Base-by-base conservation (phyloP, 306 rosid genomes). In the Castanea mollissima region DNA sequence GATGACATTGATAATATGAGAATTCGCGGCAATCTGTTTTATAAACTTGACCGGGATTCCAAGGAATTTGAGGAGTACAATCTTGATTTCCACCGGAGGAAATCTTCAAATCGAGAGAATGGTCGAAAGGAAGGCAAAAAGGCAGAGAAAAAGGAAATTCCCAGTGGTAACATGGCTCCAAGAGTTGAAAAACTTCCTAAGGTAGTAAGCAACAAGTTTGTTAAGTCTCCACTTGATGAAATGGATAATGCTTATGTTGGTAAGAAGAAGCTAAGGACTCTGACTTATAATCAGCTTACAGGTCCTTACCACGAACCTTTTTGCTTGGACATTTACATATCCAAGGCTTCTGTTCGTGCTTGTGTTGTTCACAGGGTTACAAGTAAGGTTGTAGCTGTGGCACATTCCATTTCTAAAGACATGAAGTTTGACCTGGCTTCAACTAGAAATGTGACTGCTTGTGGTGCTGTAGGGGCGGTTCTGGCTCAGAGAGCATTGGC, bases 371-470 rank as follows among this genome's bases (percentile, higher is more conserved):
- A 95, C 79, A 87, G 96, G 38, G 86, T 69, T 76, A 91, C 96
- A 21, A 95, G 97, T 83, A 93, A 86, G 87, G 99, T 95, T 18
- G 95, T 89, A 70, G 90, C 82, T 54, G 98, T 91, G 83, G 94
- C 98, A 60, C 97, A 93, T 87, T 93, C 97, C 56, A 93, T 93
- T 70, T 91, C 98, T 5, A 91, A 90, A 82, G 98, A 92, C 76
- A 81, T 91, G 86, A 91, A 92, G 80, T 94, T 88, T 74, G 95
- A 92, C 71, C 80, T 92, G 35, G 73, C 81, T 78, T 94, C 99
- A 41, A 90, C 95, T 70, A 91, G 87, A 82, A 91, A 87, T 35
- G 82, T 84, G 59, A 82, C 85, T 76, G 90, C 99, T 55, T 94
- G 97, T 90, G 89, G 87, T 71, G 97, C 97, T 34, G 97, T 91